Evolutionary conservation across 2,329 filamentous ascomycete genomes (phyloP), one percentile per base, ranked within the genome.

Genomic region (Ophiostoma populinum): DNA sequence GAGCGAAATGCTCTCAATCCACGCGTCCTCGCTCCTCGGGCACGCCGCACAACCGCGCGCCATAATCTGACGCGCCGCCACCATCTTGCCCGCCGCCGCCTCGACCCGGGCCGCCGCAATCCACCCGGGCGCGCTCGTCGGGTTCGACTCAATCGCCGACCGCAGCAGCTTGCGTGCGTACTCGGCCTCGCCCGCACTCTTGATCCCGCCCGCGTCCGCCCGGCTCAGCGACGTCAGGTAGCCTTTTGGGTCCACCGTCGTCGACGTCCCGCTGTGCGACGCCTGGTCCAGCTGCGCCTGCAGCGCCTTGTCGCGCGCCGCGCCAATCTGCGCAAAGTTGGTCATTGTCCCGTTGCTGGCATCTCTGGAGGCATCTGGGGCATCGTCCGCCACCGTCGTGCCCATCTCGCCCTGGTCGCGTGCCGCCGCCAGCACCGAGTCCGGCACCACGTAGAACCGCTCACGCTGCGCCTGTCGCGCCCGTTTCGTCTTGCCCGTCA

Each of bases 281-380:
- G 92, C 87, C 52, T 93, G 80, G 40, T 45, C 42, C 24, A 45
- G 40, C 31, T 38, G 76, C 11, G 92, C 87, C 52, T 93, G 80
- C 35, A 98, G 67, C 26, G 94, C 90, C 56, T 93, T 94, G 60
- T 94, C 83, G 59, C 90, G 75, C 15, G 90, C 92, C 29, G 86
- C 85, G 56, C 92, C 90, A 43, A 98, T 95, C 54, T 93, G 81
- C 29, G 87, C 87, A 52, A 98, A 98, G 52, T 98, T 94, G 9
- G 87, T 98, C 71, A 93, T 90, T 1, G 85, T 92, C 2, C 87
- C 86, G n/a, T 93, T 85, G 39, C 75, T 68, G 32, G 17, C 20
- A 8, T 26, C 15, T 9, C 37, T 26, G 12, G 29, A 21, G 18
- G 6, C 27, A 15, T 55, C 60, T 2, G 59, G 55, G 2, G 74